phyloP scores from a whole-genome alignment of 2,329 filamentous ascomycete species.

The Zymoseptoria brevis region DNA sequence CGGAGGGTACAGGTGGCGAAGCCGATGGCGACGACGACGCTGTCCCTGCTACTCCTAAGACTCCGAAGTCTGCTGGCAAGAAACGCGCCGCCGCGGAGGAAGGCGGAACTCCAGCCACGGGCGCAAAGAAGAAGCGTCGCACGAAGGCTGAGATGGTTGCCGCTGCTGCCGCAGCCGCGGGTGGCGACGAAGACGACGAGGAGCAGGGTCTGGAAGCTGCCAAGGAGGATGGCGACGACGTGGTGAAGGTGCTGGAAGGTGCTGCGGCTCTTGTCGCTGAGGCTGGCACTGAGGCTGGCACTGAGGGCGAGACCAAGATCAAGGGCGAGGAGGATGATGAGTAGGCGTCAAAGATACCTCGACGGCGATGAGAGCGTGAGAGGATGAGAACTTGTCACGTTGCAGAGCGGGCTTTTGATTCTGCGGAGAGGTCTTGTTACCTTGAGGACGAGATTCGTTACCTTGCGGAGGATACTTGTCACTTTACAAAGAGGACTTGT shows the following conservation, averaged over 20 bases:
- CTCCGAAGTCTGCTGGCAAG: background rate
- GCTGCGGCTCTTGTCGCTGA: background rate
- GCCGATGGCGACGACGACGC: too few relatives aligned
- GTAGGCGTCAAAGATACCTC: background rate
- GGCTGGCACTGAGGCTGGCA: background rate
- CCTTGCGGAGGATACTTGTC: background rate
- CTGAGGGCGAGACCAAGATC: background rate
- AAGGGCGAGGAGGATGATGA: background rate
- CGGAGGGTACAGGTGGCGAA: too few relatives aligned
- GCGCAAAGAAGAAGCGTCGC: constrained; percentile 1
- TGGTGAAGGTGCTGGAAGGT: background rate
- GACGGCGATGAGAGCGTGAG: background rate
- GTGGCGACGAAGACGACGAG: background rate
- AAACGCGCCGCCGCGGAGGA: background rate
- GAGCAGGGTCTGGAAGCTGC: background rate
- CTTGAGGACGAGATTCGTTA: background rate
- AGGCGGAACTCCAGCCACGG: background rate
- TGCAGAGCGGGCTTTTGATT: background rate
- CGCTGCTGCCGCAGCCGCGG: background rate
- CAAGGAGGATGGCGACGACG: background rate
- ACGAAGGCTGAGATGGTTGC: constrained; percentile 1
- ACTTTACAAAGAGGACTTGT: background rate
- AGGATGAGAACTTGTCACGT: background rate
- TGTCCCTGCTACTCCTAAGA: background rate
- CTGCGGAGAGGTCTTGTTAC: background rate